Conservation (phyloP, 345 rosid species). For the Cochlearia excelsa region DNA sequence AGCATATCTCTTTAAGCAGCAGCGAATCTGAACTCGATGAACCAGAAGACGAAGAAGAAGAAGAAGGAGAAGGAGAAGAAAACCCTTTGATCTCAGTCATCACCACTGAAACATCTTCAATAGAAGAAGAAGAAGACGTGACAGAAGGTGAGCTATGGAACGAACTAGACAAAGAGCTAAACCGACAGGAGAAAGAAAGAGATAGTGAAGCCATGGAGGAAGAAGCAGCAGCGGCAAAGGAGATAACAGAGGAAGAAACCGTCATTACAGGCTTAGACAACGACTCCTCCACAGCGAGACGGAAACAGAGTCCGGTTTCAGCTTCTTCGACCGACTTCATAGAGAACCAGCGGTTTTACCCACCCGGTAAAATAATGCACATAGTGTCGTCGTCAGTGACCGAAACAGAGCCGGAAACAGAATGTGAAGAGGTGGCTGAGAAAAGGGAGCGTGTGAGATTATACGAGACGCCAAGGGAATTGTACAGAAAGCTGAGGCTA, state of each 20-base stretch:
- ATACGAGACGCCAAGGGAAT: constrained; percentile 79
- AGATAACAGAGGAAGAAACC: constrained; percentile 70
- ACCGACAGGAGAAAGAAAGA: constrained; percentile 56
- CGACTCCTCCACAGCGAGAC: constrained; percentile 41
- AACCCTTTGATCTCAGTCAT: constrained; percentile 46
- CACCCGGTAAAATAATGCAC: constrained; percentile 87
- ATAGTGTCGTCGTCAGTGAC: constrained; percentile 57
- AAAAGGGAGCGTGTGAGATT: constrained; percentile 45
- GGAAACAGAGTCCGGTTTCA: constrained; percentile 35
- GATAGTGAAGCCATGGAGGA: constrained; percentile 57
- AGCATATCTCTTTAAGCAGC: constrained; percentile 39
- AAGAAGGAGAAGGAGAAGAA: too few relatives aligned
- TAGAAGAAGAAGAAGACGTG: constrained; percentile 50
- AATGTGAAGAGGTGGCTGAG: constrained; percentile 24
- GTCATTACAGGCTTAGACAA: constrained; percentile 24
- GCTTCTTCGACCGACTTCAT: constrained; percentile 40
- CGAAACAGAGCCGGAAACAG: constrained; percentile 34
- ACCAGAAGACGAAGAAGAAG: constrained; percentile 71
- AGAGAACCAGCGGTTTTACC: constrained; percentile 73
- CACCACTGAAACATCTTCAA: constrained; percentile 37
- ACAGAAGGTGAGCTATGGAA: constrained; percentile 82
- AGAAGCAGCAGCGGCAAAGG: constrained; percentile 76
- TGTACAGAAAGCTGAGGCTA: constrained; percentile 84
- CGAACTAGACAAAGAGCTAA: constrained; percentile 80
- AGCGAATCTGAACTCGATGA: constrained; percentile 53